Conservation (phyloP, 164 flowering plant genomes). For the Annona cherimola region DNA sequence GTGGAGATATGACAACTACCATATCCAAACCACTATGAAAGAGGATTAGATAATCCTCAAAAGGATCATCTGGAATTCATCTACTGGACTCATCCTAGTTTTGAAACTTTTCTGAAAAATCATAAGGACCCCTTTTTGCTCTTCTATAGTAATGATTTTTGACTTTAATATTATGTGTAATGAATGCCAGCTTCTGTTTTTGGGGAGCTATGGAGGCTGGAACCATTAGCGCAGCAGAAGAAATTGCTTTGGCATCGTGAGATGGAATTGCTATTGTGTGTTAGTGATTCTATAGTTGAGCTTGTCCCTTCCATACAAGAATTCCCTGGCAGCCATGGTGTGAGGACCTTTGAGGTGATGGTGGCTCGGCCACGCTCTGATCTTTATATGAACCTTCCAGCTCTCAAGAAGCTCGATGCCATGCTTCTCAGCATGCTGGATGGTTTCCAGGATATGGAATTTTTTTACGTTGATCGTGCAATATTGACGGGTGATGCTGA, state of each 20-base stretch:
- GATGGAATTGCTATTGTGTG: conserved; percentile 79
- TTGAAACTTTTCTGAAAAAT: not conserved
- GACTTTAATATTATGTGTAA: not conserved
- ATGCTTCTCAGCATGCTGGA: conserved; percentile 68
- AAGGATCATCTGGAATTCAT: not conserved
- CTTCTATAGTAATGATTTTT: not conserved
- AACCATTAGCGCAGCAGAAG: conserved; percentile 61
- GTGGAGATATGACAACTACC: not conserved
- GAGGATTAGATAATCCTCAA: not conserved
- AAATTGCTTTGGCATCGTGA: conserved; percentile 71
- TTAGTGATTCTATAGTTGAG: conserved; percentile 72
- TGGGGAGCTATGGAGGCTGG: conserved; percentile 79
- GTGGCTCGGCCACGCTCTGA: conserved; percentile 62
- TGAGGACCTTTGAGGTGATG: conserved; percentile 75
- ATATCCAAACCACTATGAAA: not conserved
- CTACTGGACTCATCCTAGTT: not conserved
- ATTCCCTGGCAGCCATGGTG: conserved; percentile 42
- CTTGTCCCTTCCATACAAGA: conserved; percentile 62
- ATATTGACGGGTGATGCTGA: conserved; percentile 31
- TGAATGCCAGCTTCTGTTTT: conserved; percentile 56
- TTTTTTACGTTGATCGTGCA: conserved; percentile 61
- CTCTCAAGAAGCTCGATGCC: conserved; percentile 70
- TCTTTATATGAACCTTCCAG: conserved; percentile 63
- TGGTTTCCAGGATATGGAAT: conserved; percentile 49
- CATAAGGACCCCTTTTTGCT: no score